Base-by-base conservation (phyloP, 108 stramenopile species). In the Mayamaea pseudoterrestris region DNA sequence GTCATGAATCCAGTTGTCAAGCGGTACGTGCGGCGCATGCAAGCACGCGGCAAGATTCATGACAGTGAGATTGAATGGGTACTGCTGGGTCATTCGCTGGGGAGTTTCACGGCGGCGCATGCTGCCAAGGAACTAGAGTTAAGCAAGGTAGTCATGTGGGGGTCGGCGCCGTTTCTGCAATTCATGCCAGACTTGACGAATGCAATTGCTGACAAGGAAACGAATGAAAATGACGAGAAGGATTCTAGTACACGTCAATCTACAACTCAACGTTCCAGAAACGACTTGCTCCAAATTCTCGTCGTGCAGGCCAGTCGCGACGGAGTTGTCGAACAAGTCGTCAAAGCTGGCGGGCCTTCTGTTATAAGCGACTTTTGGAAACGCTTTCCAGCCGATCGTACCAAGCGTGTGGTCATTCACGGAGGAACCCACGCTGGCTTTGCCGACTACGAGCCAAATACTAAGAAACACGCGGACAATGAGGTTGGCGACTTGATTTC, bases 391-490 rank as follows among this genome's bases (percentile, higher is more conserved):
- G n/a, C n/a, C n/a, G n/a, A n/a, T n/a, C n/a, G n/a, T n/a, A n/a
- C n/a, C n/a, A n/a, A n/a, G n/a, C n/a, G n/a, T n/a, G n/a, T n/a
- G n/a, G 21, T 23, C 7, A 58, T 66, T 28, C 12, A 0, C 6
- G 60, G 60, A 9, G 67, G 67, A 4, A 68, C 60, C 1, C 67
- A 68, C 31, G 30, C 53, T 23, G 67, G 67, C 24, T 68, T 68
- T 48, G 55, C 53, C 0, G 56, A 50, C 35, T 68, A 68, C 35
- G n/a, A n/a, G n/a, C n/a, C n/a, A n/a, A 20, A 21, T 7, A 44
- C 43, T 2, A 2, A 21, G 20, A 24, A 14, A 8, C 16, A 16
- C 14, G 26, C 43, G 3, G 20, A 21, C n/a, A 24, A 1, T 42
- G 16, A 8, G 8, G 7, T 7, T 12, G n/a, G 18, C 41, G n/a